A percentile compares a stretch with the other conserved stretches of the same genome.
Evolutionary conservation across 495 filamentous ascomycete genomes (phyloP).

Genomic region (Echria macrotheca): DNA sequence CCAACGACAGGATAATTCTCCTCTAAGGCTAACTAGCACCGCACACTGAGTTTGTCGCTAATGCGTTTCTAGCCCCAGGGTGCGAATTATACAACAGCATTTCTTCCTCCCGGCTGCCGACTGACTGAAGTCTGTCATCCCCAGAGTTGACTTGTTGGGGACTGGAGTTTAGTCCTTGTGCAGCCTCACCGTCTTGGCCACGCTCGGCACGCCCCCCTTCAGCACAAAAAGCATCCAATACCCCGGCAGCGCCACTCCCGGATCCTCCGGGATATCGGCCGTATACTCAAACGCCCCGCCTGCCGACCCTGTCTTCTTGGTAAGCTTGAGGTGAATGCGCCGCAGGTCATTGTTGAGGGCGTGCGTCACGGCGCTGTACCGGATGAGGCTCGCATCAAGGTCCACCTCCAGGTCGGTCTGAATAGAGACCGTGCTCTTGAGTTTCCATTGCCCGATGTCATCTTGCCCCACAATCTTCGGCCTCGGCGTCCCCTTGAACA

Average conservation of each 20-base stretch:
- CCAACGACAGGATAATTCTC: too few relatives aligned
- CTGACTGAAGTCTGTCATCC: too few relatives aligned
- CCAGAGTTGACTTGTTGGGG: too few relatives aligned
- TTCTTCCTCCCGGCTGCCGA: too few relatives aligned
- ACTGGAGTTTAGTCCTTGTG: background rate
- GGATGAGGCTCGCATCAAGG: constrained; percentile 1
- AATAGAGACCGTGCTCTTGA: background rate
- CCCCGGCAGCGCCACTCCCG: constrained; percentile 50
- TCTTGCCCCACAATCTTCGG: background rate
- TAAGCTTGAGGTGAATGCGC: background rate
- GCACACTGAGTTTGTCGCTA: too few relatives aligned
- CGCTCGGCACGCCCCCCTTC: background rate
- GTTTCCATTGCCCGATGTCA: background rate
- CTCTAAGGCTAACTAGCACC: too few relatives aligned
- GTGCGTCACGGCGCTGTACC: constrained; percentile 6
- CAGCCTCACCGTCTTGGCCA: background rate
- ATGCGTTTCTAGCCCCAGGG: too few relatives aligned
- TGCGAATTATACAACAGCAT: too few relatives aligned
- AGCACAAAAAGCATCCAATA: constrained; percentile 54
- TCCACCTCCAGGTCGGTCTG: constrained; percentile 1
- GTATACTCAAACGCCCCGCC: background rate
- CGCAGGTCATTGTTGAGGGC: constrained; percentile 7
- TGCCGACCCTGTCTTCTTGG: background rate
- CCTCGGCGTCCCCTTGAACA: constrained; percentile 25
- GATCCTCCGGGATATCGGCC: constrained; percentile 36